Base-by-base conservation (phyloP, 1,139 yeast genomes). In the Pichia sp. region DNA sequence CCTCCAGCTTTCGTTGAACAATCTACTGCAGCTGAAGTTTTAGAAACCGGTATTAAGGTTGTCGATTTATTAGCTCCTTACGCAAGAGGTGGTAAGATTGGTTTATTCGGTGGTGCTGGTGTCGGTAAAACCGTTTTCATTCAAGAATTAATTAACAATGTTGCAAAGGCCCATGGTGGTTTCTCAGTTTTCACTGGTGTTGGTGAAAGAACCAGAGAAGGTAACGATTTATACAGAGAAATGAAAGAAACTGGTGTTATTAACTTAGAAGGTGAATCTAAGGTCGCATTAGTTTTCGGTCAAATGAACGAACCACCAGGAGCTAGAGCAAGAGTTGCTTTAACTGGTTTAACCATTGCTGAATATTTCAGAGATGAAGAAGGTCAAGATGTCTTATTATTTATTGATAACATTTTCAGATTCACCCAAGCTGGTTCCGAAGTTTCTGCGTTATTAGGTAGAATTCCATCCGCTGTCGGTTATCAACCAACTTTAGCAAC, bases 31-130 rank as follows among this genome's bases (percentile, higher is more conserved):
- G 97, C 98, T 61, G 97, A 92, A 80, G 90, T 92, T 68, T 83
- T 92, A 72, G 98, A 90, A 79, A 92, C 98, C 60, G 98, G 98
- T 87, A 92, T 92, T 73, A 92, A 92, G 84, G 98, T 92, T 74
- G 98, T 92, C 78, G 98, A 92, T 73, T 82, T 92, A 72, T 84
- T 92, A 66, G 98, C 98, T 64, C 98, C 98, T 65, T 92, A 92
- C 80, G 98, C 98, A 72, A 90, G 97, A 86, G 98, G 98, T 86
- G 98, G 98, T 87, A 92, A 92, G 85, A 92, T 92, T 87, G 98
- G 98, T 83, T 84, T 92, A 71, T 92, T 92, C 86, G 98, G 98
- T 81, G 98, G 98, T 90, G 98, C 98, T 75, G 98, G 98, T 90
- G 98, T 92, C 88, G 98, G 98, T 79, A 92, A 92, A 79, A 92